phyloP scores from a whole-genome alignment of 139 green algal species.

The Trebouxia sp. region DNA sequence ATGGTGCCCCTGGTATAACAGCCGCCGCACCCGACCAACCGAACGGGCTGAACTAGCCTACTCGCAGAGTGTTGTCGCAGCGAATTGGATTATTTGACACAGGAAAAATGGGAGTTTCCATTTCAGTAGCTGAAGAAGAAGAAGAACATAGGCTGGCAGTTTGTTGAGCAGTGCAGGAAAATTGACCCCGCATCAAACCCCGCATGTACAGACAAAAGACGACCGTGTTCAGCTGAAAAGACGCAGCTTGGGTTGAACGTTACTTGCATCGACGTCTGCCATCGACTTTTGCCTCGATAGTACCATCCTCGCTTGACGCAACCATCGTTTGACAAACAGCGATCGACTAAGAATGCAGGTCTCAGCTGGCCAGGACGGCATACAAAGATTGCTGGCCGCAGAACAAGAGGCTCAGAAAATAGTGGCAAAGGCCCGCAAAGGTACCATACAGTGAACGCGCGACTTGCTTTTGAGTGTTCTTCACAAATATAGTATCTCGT shows the following conservation, averaged over 20 bases:
- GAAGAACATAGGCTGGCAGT: not conserved
- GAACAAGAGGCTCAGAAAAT: conserved; percentile 90
- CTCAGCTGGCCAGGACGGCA: conserved; percentile 75
- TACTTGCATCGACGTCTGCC: not conserved
- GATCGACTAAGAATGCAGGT: conserved; percentile 64
- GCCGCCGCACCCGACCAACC: conserved; percentile 8
- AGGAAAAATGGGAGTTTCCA: not conserved
- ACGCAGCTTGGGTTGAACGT: not conserved
- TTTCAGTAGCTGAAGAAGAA: not conserved
- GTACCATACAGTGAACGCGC: conserved; percentile 43
- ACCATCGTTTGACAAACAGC: no score
- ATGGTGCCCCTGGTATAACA: conserved; percentile 50
- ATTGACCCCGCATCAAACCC: not conserved
- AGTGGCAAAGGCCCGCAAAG: conserved; percentile 79
- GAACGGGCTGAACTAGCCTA: not conserved
- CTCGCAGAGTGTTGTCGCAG: not conserved
- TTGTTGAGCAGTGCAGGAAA: not conserved
- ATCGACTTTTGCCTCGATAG: not conserved
- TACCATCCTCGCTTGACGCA: no score
- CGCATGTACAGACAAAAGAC: not conserved
- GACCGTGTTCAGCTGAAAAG: not conserved
- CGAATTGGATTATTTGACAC: not conserved
- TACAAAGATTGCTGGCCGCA: conserved; percentile 88
- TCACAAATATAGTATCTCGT: conserved; percentile 11
- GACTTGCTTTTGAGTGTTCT: not conserved